Evolutionary conservation across 2,329 filamentous ascomycete genomes (phyloP), one percentile per base, ranked within the genome.

Genomic region (Diaporthe sp.): DNA sequence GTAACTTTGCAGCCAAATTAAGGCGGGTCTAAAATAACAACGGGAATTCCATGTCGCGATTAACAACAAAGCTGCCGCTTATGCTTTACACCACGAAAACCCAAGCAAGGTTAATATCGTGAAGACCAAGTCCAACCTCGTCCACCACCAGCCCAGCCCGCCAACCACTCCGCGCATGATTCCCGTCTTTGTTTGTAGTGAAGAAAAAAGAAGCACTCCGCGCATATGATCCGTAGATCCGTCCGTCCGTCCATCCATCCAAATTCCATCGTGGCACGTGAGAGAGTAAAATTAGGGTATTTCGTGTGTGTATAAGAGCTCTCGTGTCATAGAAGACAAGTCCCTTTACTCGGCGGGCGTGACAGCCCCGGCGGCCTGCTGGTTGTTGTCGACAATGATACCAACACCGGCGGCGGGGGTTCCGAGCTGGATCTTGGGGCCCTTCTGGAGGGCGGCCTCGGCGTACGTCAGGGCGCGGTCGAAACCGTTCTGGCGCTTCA

Each of bases 381-480:
- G 76, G 75, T 78, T 81, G 80, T 84, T 84, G 74, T 84, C 82
- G 72, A 84, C 81, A 46, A 83, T 82, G 68, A 86, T 85, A 77
- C 85, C 84, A 71, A 86, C 83, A 55, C 85, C 85, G 49, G 84
- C 81, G 74, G 82, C 82, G 25, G 83, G 84, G 71, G 85, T 86
- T 58, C 85, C 84, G 46, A 86, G 82, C 78, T 86, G 81, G 73
- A 86, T 77, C 73, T 82, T 80, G 62, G 85, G 85, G 10, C 83
- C 82, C 77, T 83, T 85, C 58, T 80, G 82, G 67, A 86, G 76
- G 51, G 85, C 84, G 12, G 79, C 84, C 77, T 85, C 82, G 57
- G 85, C 85, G 75, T 79, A 86, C 22, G 79, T 82, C 34, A 86
- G 79, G 15, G 85, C 85, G 10, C 84, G 82, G 77, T 86, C 84